Evolutionary conservation across 805 yeast genomes (phyloP).

Genomic region (Sugiyamaella qingdaonensis): DNA sequence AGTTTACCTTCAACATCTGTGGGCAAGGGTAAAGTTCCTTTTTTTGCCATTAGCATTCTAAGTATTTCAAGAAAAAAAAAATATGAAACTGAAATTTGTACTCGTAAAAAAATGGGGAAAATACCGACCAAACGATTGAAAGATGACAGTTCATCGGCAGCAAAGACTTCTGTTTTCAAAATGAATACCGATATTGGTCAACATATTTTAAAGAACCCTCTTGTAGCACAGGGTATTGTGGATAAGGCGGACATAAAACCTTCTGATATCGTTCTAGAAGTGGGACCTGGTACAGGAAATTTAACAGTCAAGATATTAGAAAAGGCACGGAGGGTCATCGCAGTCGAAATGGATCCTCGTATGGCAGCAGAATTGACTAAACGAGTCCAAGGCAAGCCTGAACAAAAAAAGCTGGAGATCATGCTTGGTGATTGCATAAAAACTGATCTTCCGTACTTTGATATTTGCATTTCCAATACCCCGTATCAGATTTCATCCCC

Average conservation of each 20-base stretch:
- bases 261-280: conserved; percentile 88
- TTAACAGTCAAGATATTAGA: conserved; percentile 89
- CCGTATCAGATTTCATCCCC: conserved; percentile 98
- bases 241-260: conserved; percentile 93
- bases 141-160: conserved; percentile 12
- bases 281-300: conserved; percentile 99
- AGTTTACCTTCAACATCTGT: neutral
- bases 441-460: conserved; percentile 90
- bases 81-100: neutral
- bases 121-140: conserved; percentile 26
- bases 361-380: conserved; percentile 99
- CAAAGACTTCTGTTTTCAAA: conserved; percentile 63
- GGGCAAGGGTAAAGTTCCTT: neutral
- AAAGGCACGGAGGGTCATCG: conserved; percentile 89
- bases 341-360: conserved; percentile 98
- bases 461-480: conserved; percentile 93
- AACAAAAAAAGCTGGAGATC: conserved; percentile 85
- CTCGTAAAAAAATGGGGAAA: conserved; percentile 28
- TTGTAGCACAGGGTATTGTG: conserved; percentile 96
- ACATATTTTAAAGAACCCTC: conserved; percentile 92
- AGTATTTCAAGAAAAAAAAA: neutral
- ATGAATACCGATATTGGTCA: conserved; percentile 97
- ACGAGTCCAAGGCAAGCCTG: conserved; percentile 96
- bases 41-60: too few relatives aligned
- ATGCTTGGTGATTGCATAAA: conserved; percentile 94